Conservation (phyloP, 148 eudicot genomes). For the Vaccinium darrowii region DNA sequence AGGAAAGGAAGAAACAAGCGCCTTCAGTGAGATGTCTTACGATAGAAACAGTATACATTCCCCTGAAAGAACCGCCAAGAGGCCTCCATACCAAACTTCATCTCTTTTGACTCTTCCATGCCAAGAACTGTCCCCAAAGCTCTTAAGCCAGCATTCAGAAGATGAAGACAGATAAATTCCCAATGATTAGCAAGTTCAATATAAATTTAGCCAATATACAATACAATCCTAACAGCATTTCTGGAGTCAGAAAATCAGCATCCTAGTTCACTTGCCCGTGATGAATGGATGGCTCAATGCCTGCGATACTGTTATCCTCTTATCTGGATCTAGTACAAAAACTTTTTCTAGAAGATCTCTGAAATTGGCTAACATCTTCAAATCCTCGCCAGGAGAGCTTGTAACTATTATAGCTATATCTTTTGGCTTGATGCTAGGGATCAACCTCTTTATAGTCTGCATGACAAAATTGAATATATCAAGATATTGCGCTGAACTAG, state of each 20-base stretch:
- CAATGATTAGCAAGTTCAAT: slow-evolving; percentile 66
- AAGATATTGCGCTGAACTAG: neutral
- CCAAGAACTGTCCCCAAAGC: slow-evolving; percentile 48
- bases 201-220: slow-evolving; percentile 45
- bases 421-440: slow-evolving; percentile 82
- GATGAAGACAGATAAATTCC: slow-evolving; percentile 70
- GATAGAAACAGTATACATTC: slow-evolving; percentile 81
- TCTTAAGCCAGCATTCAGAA: slow-evolving; percentile 54
- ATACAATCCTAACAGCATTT: slow-evolving; percentile 66
- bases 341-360: slow-evolving; percentile 89
- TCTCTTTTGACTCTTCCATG: slow-evolving; percentile 47
- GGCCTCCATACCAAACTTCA: slow-evolving; percentile 46
- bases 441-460: slow-evolving; percentile 73
- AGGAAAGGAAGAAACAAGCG: slow-evolving; percentile 48
- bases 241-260: slow-evolving; percentile 88
- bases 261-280: slow-evolving; percentile 98
- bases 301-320: slow-evolving; percentile 86
- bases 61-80: slow-evolving; percentile 66
- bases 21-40: slow-evolving; percentile 95
- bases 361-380: slow-evolving; percentile 85
- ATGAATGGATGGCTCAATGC: slow-evolving; percentile 95
- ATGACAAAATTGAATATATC: slow-evolving; percentile 16
- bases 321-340: slow-evolving; percentile 89
- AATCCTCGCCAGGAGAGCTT: slow-evolving; percentile 91
- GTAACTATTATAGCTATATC: slow-evolving; percentile 67